Percentiles rank a stretch among this genome's conserved stretches.
Conservation (phyloP, 2,329 filamentous ascomycete genomes). For the Fonsecaea erecta region DNA sequence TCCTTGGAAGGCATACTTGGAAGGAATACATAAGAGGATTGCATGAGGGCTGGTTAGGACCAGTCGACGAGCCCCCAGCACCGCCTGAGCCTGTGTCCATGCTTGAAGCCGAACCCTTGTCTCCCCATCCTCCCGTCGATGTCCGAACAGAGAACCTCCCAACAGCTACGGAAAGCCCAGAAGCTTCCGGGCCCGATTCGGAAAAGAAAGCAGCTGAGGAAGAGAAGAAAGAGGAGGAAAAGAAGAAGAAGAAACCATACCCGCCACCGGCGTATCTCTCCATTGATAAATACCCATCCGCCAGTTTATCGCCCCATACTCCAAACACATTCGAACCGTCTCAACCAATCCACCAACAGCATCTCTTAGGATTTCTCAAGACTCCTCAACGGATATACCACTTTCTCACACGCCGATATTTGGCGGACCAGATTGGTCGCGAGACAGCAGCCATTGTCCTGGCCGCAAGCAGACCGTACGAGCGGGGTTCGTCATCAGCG, state of each 20-base stretch:
- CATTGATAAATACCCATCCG: conserved; percentile 70
- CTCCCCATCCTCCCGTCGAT: conserved; percentile 40
- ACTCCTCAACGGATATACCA: conserved; percentile 84
- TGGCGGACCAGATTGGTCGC: conserved; percentile 87
- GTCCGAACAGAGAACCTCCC: conserved; percentile 40
- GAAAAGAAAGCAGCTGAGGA: conserved; percentile 56
- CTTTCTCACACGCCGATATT: conserved; percentile 77
- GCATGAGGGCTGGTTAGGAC: conserved; percentile 95
- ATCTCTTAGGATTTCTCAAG: conserved; percentile 89
- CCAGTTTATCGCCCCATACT: conserved; percentile 66
- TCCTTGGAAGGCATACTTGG: conserved; percentile 91
- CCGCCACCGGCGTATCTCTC: conserved; percentile 74
- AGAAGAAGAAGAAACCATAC: conserved; percentile 58
- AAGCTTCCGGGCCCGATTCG: conserved; percentile 31
- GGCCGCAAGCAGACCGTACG: conserved; percentile 49
- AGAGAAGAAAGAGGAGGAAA: conserved; percentile 54
- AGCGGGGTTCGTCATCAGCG: conserved; percentile 39
- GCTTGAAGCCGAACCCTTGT: conserved; percentile 34
- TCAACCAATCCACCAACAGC: conserved; percentile 75
- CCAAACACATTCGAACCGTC: conserved; percentile 76
- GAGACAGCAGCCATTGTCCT: conserved; percentile 87
- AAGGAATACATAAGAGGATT: conserved; percentile 94
- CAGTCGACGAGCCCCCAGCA: conserved; percentile 65
- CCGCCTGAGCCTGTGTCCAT: conserved; percentile 23
- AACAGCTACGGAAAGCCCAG: conserved; percentile 35